Evolutionary conservation across 1,284 basidiomycete genomes (phyloP), one percentile per base, ranked within the genome.

Genomic region (Ganoderma multipileum): DNA sequence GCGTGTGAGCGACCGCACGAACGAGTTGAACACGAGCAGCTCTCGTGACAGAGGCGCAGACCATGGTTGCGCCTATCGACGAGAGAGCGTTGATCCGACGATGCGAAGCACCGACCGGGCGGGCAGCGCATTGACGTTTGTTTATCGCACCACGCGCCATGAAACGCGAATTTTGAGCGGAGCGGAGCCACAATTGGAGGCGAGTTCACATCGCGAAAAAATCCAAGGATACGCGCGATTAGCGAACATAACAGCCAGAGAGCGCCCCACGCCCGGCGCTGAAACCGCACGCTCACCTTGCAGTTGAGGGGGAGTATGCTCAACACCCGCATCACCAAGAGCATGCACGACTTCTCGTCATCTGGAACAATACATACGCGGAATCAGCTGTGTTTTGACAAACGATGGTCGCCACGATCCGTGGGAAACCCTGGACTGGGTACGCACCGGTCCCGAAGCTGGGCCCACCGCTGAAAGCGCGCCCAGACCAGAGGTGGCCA

Each of bases 1-100:
- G 71, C 97, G 92, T 66, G 95, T 93, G 70, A 99, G 86, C 44
- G 95, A 92, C 68, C 95, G 91, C 74, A 97, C 90, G 79, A 99
- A 99, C 59, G 96, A 96, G 84, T 99, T 99, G 89, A 99, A 99
- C 64, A 98, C 96, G 62, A 99, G 86, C 71, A 99, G 84, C 81
- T 99, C 98, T 65, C 97, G 91, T 74, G 96, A 98, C 65, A 99
- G 83, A 57, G 97, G 97, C 33, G 97, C 97, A 38, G 92, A 93
- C 96, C 96, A 98, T 75, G 93, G 89, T 79, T 92, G 91, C 30
- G 91, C 73, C 94, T 95, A 68, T 68, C 63, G 68, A 70, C 65
- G 58, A 33, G 33, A 33, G 33, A 33, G 47, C 23, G 23, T 52
- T 52, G 47, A 26, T 52, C 47, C 47, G 47, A 14, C 41, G 50